Percentiles rank a stretch among this genome's conserved stretches.
phyloP scores from a whole-genome alignment of 108 stramenopile genomes.

The Discostella stelligeroides region DNA sequence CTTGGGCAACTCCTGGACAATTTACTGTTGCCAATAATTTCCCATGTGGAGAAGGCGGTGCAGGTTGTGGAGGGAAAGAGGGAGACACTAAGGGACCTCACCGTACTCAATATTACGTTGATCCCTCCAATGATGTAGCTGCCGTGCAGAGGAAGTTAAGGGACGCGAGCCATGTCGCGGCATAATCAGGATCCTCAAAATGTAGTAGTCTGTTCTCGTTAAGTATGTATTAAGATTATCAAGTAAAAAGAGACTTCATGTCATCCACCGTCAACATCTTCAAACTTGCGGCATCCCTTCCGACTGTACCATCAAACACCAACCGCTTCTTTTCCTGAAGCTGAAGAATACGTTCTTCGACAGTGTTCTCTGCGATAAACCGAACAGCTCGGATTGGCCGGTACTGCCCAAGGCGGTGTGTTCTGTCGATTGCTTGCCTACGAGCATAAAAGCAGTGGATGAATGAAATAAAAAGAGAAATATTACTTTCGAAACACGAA shows the following conservation, averaged over 20 bases:
- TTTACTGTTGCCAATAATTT: conserved; percentile 71
- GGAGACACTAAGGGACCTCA: conserved; percentile 29
- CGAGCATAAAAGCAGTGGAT: not conserved
- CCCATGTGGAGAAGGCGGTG: conserved; percentile 77
- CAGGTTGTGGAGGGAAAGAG: conserved; percentile 31
- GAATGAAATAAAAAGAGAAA: not conserved
- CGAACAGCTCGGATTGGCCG: conserved; percentile 93
- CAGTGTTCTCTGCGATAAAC: conserved; percentile 95
- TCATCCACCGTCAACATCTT: conserved; percentile 89
- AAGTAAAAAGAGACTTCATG: conserved; percentile 87
- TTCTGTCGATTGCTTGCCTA: conserved; percentile 97
- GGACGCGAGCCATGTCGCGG: conserved; percentile 32
- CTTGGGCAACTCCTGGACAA: conserved; percentile 80
- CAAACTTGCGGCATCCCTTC: conserved; percentile 82
- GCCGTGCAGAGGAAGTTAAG: conserved; percentile 41
- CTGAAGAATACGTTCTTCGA: conserved; percentile 96
- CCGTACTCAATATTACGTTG: conserved; percentile 42
- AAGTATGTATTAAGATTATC: no score
- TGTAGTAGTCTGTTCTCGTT: no score
- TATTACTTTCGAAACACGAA: no score
- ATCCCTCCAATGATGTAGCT: conserved; percentile 53
- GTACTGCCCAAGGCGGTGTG: conserved; percentile 96
- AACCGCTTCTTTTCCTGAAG: conserved; percentile 97
- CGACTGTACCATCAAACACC: conserved; percentile 97
- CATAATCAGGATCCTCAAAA: no score